Evolutionary conservation across 345 rosid genomes (phyloP).

Genomic region (Balakata baccata): DNA sequence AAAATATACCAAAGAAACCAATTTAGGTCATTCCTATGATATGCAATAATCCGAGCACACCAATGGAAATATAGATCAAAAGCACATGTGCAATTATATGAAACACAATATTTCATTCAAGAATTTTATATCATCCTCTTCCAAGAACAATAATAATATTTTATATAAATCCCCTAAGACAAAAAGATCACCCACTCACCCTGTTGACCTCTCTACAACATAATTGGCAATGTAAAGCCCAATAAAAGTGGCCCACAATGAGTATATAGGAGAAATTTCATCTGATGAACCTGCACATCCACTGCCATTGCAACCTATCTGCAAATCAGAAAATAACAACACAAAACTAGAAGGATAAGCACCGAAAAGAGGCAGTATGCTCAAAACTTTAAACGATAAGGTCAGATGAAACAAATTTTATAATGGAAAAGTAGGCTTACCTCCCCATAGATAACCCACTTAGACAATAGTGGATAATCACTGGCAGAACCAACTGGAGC

Average conservation of each 20-base stretch:
- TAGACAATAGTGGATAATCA: constrained; percentile 94
- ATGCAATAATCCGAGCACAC: not conserved
- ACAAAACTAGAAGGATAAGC: constrained; percentile 3
- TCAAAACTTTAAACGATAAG: not conserved
- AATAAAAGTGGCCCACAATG: constrained; percentile 97
- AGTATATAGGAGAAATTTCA: constrained; percentile 97
- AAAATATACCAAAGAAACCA: not conserved
- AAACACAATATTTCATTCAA: not conserved
- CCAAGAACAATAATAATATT: not conserved
- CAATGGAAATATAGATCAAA: not conserved
- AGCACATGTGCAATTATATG: not conserved
- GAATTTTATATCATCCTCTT: not conserved
- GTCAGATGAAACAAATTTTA: constrained; percentile 1
- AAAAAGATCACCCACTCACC: constrained; percentile 52
- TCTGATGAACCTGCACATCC: constrained; percentile 69
- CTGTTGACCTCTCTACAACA: constrained; percentile 96
- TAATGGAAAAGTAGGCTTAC: constrained; percentile 32
- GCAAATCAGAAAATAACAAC: constrained; percentile 20
- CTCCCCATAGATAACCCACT: constrained; percentile 99
- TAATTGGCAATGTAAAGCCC: constrained; percentile 98
- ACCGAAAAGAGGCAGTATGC: constrained; percentile 13
- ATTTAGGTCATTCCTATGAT: not conserved
- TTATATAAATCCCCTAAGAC: not conserved
- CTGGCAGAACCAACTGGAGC: constrained; percentile 99
- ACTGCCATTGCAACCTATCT: constrained; percentile 60